A percentile compares a stretch with the other conserved stretches of the same genome.
Evolutionary conservation across 306 rosid species (phyloP).

Genomic region (Pterocarpus santalinus): DNA sequence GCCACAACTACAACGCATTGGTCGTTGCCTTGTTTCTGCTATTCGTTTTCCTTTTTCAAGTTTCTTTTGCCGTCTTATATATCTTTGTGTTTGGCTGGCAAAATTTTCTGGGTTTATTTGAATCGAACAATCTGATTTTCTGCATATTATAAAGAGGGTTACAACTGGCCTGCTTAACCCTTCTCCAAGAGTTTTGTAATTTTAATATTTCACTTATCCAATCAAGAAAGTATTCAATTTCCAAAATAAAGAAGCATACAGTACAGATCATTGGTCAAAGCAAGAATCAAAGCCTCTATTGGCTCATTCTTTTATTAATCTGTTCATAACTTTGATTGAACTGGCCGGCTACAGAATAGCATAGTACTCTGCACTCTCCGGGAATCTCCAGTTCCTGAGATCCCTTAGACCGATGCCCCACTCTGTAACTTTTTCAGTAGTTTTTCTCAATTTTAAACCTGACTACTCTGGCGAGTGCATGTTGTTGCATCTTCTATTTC

Average conservation of each 20-base stretch:
- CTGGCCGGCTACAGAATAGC: conserved; percentile 41
- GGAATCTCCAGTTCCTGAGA: conserved; percentile 49
- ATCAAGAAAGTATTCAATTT: conserved; percentile 24
- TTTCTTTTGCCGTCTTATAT: neutral
- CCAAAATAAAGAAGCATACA: conserved; percentile 36
- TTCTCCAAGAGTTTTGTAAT: neutral
- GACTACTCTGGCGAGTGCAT: conserved; percentile 28
- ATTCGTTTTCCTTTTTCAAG: conserved; percentile 4
- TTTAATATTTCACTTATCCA: neutral
- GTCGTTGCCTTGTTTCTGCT: conserved; percentile 11
- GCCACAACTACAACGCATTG: neutral
- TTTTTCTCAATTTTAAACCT: conserved; percentile 39
- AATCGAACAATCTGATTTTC: conserved; percentile 1
- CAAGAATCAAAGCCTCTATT: conserved; percentile 46
- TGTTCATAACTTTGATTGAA: conserved; percentile 59
- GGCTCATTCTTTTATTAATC: conserved; percentile 42
- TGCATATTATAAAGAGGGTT: neutral
- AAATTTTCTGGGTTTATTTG: neutral
- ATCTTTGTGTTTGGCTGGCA: conserved; percentile 1
- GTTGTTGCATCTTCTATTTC: conserved; percentile 42
- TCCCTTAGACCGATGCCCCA: conserved; percentile 16
- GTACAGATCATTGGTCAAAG: conserved; percentile 50
- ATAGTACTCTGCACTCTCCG: conserved; percentile 35
- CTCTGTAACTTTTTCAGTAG: neutral
- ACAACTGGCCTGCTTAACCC: conserved; percentile 30